Base-by-base conservation (phyloP, 148 eudicot species). In the Rhododendron kiyosumense region DNA sequence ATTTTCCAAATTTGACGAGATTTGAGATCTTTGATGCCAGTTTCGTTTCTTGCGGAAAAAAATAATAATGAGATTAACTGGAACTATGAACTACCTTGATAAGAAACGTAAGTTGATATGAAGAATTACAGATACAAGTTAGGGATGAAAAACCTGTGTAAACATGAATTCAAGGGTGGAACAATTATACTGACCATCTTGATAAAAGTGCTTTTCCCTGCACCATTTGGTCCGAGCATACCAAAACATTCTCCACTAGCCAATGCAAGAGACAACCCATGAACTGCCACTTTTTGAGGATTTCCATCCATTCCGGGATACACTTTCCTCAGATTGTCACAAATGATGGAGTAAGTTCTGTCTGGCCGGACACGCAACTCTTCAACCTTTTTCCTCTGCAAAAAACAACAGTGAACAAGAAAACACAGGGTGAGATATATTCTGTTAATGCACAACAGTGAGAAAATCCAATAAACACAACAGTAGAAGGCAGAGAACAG, bases 221-320 rank as follows among this genome's bases (percentile, higher is more conserved):
- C 98, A 92, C 98, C 98, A 88, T 96, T 96, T 10, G 98, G 98
- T 67, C 98, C 98, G 80, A 96, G 98, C 98, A 96, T 94, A 54
- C 99, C 99, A 89, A 96, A 96, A 92, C 99, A 96, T 89, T 96
- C 99, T 78, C 98, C 99, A 83, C 88, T 91, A 49, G 95, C 88
- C 87, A 94, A 91, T 84, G 95, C 96, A 87, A 96, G 99, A 38
- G 99, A 96, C 83, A 96, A 67, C 36, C 94, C 98, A 90, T 93
- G 91, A 67, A 96, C 99, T 43, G 98, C 98, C 84, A 90, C 89
- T 92, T 94, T 96, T 41, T 89, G 90, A 41, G 98, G 96, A 91
- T 96, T 96, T 83, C 98, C 99, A 73, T 96, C 98, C 85, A 90
- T 93, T 77, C 93, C 92, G 9, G 96, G 96, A 86, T 96, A 96